phyloP scores from a whole-genome alignment of 225 moss, liverwort and hornwort genomes.

The Bryoerythrophyllum caledonicum region DNA sequence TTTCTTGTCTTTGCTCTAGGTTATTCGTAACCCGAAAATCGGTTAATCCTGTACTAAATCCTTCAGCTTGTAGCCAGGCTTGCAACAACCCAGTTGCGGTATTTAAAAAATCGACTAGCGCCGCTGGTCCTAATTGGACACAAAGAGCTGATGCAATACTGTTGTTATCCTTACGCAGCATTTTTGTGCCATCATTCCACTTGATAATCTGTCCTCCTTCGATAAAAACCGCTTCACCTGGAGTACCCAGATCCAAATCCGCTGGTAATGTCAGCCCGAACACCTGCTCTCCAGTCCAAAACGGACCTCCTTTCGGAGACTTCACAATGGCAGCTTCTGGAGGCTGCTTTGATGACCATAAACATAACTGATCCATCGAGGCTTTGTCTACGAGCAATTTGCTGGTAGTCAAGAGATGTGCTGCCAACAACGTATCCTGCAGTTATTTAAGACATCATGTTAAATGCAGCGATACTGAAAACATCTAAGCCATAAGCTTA shows the following conservation, averaged over 20 bases:
- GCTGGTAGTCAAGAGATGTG: constrained; percentile 47
- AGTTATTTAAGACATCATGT: constrained; percentile 4
- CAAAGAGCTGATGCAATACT: constrained; percentile 53
- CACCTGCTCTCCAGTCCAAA: constrained; percentile 80
- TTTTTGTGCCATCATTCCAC: constrained; percentile 40
- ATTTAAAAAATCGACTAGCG: constrained; percentile 57
- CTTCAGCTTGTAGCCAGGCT: constrained; percentile 56
- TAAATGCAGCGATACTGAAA: neutral
- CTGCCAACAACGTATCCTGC: constrained; percentile 66
- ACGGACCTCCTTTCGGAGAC: constrained; percentile 52
- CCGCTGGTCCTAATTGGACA: constrained; percentile 40
- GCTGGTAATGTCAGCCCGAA: constrained; percentile 43
- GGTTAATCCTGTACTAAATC: constrained; percentile 59
- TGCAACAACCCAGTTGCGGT: constrained; percentile 51
- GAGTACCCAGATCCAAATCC: constrained; percentile 33
- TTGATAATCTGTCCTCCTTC: constrained; percentile 55
- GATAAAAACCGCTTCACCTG: constrained; percentile 41
- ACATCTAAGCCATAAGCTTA: neutral
- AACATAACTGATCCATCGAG: constrained; percentile 57
- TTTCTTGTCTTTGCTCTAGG: constrained; percentile 22
- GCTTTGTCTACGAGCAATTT: constrained; percentile 46
- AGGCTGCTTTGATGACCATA: constrained; percentile 43
- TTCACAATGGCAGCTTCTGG: constrained; percentile 67
- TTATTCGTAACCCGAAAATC: constrained; percentile 54
- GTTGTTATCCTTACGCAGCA: constrained; percentile 40